Conservation (phyloP, 208 protist genomes). For the Leishmania mexicana region DNA sequence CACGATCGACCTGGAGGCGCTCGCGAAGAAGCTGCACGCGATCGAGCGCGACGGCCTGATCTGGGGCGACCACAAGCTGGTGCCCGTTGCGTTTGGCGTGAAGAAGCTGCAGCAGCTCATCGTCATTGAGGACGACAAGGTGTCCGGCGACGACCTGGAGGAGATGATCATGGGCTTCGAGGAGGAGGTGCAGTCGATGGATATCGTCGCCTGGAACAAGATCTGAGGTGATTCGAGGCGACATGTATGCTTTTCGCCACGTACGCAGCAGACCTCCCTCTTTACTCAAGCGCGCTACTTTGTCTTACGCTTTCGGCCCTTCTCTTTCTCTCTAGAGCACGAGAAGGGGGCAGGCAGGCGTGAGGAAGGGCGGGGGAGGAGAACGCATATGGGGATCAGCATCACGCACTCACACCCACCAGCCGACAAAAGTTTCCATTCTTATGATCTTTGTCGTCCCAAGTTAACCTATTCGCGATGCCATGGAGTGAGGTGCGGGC, state of each 20-base stretch:
- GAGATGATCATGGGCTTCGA: slow-evolving; percentile 93
- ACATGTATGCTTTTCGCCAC: neutral
- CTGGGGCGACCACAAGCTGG: slow-evolving; percentile 92
- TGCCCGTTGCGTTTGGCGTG: slow-evolving; percentile 94
- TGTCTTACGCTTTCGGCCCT: neutral
- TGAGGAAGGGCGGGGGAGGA: neutral
- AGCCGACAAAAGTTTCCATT: neutral
- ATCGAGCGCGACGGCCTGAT: slow-evolving; percentile 90
- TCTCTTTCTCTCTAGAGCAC: neutral
- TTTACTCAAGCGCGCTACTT: neutral
- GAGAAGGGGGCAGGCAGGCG: neutral
- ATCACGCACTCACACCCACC: neutral
- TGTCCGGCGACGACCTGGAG: slow-evolving; percentile 93
- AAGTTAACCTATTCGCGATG: neutral
- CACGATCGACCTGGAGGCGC: slow-evolving; percentile 85
- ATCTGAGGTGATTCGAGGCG: slow-evolving; percentile 64
- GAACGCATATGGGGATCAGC: neutral
- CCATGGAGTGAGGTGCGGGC: neutral
- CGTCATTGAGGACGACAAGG: slow-evolving; percentile 95
- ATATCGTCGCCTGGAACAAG: slow-evolving; percentile 97
- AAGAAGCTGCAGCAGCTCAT: slow-evolving; percentile 96
- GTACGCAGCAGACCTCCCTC: neutral
- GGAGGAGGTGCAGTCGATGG: slow-evolving; percentile 95
- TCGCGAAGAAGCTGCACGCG: slow-evolving; percentile 85
- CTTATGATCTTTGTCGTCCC: neutral